Base-by-base conservation (phyloP, 1,139 yeast genomes). In the Lodderomyces orthopsilosis region DNA sequence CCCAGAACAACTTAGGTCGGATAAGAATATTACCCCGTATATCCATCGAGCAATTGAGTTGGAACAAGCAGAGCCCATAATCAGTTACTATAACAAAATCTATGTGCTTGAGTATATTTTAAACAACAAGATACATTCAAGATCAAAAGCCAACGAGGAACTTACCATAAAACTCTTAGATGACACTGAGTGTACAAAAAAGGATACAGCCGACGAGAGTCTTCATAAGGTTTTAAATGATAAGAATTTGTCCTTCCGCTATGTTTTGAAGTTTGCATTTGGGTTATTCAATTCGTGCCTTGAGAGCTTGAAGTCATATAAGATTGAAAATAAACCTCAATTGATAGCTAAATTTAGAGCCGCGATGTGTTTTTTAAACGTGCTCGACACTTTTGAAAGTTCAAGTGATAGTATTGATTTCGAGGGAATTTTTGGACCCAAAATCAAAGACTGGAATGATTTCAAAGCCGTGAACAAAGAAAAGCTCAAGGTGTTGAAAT, bases 61-160 rank as follows among this genome's bases (percentile, higher is more conserved):
- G 33, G 65, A 61, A n/a, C 45, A 54, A 1, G 70, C 68, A 17
- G 79, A 81, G 46, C 83, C 85, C 0, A 62, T 78, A 12, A 71
- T 81, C 24, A 66, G 83, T 18, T 81, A 81, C 57, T 79, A 75
- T 57, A 80, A 85, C 58, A 72, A 74, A 56, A 53, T 65, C 33
- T 81, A 83, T 52, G 86, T 87, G 0, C 81, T 84, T 9, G 89
- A 87, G 56, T 70, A 77, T 53, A 82, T 88, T 7, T 65, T 88
- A 23, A 72, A 71, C 39, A 62, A 75, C 41, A 77, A 79, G 49
- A 66, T 82, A 22, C 95, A 88, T 56, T 61, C 71, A 18, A 55
- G 62, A 1, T 74, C 78, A 46, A 65, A 70, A 12, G 79, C 72
- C 3, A 76, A 77, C 15, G 87, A 85, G 28, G 54, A 51, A 2